phyloP scores from a whole-genome alignment of 1,284 basidiomycete species.

The Ustilago shanxiensis region DNA sequence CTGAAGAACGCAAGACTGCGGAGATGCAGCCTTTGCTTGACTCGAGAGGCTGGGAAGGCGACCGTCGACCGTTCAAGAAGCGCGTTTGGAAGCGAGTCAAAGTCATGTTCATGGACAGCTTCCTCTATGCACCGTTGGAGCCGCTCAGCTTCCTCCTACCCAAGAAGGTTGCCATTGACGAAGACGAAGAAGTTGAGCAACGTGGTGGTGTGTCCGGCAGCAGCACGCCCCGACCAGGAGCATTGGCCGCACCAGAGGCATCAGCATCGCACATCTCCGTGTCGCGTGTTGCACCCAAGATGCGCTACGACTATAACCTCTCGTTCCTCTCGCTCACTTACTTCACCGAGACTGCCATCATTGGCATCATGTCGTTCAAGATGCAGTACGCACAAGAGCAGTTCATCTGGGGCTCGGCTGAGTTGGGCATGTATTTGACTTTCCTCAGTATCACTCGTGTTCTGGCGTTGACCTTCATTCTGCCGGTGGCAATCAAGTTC shows the following conservation, averaged over 20 bases:
- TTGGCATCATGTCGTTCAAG: slow-evolving; percentile 65
- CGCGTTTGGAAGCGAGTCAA: slow-evolving; percentile 50
- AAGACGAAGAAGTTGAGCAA: slow-evolving; percentile 16
- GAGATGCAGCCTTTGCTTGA: slow-evolving; percentile 45
- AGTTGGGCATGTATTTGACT: slow-evolving; percentile 64
- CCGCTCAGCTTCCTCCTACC: slow-evolving; percentile 61
- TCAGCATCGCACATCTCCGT: slow-evolving; percentile 62
- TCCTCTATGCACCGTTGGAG: slow-evolving; percentile 52
- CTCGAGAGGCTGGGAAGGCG: slow-evolving; percentile 10
- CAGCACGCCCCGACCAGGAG: slow-evolving; percentile 20
- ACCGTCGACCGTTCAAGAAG: slow-evolving; percentile 29
- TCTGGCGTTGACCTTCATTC: slow-evolving; percentile 55
- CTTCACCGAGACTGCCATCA: slow-evolving; percentile 57
- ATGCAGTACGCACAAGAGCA: slow-evolving; percentile 64
- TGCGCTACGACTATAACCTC: slow-evolving; percentile 62
- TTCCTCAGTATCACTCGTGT: slow-evolving; percentile 61
- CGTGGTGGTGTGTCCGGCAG: slow-evolving; percentile 2
- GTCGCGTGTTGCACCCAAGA: slow-evolving; percentile 43
- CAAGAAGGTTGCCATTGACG: slow-evolving; percentile 39
- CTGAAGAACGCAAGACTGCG: slow-evolving; percentile 40
- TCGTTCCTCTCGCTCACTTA: slow-evolving; percentile 63
- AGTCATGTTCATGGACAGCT: slow-evolving; percentile 41
- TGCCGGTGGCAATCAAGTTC: slow-evolving; percentile 64
- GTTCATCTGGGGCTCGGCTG: slow-evolving; percentile 63
- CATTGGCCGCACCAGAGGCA: slow-evolving; percentile 37